A percentile compares a stretch with the other conserved stretches of the same genome.
Conservation (phyloP, 371 early-diverging fungal genomes). For the Mucor velutinosus region DNA sequence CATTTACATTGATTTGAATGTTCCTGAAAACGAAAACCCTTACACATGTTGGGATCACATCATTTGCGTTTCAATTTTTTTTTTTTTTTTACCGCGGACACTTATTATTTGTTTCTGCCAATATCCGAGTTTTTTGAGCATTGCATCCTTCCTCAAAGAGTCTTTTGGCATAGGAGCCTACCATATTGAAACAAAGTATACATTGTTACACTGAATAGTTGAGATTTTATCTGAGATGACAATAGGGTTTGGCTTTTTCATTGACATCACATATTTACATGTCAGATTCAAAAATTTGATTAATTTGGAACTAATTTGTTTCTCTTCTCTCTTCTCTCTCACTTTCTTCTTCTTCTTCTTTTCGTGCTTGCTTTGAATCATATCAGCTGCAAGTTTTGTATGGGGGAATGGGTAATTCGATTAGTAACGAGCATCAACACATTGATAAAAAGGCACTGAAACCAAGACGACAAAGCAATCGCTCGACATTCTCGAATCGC, state of each 20-base stretch:
- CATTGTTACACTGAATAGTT: not conserved
- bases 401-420: not conserved
- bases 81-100: not conserved
- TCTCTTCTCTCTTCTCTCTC: not conserved
- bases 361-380: not conserved
- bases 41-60: not conserved
- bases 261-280: not conserved
- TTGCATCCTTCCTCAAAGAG: not conserved
- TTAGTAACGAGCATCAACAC: not conserved
- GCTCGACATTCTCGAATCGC: not conserved
- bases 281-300: not conserved
- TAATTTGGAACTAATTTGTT: not conserved
- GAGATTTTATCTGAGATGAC: not conserved
- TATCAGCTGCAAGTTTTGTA: not conserved
- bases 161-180: not conserved
- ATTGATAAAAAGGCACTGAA: not conserved
- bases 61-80: not conserved
- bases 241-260: not conserved
- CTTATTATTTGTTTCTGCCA: not conserved
- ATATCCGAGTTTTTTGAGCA: too few species aligned
- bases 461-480: not conserved
- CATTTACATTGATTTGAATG: too few species aligned
- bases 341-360: not conserved
- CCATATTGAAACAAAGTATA: not conserved
- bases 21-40: too few species aligned